These are phyloP conservation scores for Colletotrichum nymphaeae DNA, from an alignment of 2,329 filamentous ascomycete species.

Conservation along the genomic window DNA sequence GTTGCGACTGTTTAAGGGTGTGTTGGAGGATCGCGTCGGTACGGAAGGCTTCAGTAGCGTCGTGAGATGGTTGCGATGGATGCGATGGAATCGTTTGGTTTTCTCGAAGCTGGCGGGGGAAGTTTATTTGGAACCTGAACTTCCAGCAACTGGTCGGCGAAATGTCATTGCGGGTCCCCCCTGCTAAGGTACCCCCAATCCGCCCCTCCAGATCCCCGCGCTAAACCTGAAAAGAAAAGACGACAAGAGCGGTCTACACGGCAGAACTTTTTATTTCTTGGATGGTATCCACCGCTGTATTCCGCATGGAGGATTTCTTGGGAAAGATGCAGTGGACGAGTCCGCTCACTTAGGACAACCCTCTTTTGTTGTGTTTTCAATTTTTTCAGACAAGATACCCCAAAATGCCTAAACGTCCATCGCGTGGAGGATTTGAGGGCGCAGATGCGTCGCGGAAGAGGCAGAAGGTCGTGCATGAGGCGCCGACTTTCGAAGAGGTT, in stretches of 20 bases:
- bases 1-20: background rate
- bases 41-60: background rate
- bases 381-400: background rate
- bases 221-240: constrained; percentile 16
- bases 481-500: constrained; percentile 71
- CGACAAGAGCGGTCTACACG: constrained; percentile 26
- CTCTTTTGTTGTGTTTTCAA: background rate
- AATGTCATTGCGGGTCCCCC: constrained; percentile 32
- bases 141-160: constrained; percentile 9
- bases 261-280: constrained; percentile 39
- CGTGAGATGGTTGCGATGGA: background rate
- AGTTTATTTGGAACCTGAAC: background rate
- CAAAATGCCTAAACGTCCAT: constrained; percentile 58
- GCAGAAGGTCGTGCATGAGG: constrained; percentile 66
- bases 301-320: background rate
- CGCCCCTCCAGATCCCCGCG: constrained; percentile 24
- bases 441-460: constrained; percentile 61
- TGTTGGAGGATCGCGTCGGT: background rate
- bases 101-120: constrained; percentile 14
- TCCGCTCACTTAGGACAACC: background rate
- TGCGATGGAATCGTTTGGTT: background rate
- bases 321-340: background rate
- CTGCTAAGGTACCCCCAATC: constrained; percentile 7
- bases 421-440: constrained; percentile 52
- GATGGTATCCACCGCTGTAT: constrained; percentile 20